phyloP scores from a whole-genome alignment of 148 eudicot genomes.

The Dysphania ambrosioides region DNA sequence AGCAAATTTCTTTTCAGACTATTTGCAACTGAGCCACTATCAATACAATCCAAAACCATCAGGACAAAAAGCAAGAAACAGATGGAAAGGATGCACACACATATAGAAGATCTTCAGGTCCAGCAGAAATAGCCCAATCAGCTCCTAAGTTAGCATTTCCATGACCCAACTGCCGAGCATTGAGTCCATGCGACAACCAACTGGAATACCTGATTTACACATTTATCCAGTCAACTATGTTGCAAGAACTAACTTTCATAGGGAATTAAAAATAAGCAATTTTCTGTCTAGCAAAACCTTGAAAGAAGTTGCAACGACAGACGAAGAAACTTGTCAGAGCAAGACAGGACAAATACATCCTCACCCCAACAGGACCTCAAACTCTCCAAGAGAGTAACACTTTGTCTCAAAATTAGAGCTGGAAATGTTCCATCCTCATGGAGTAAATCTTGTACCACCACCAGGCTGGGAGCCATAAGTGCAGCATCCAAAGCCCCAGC shows the following conservation, averaged over 20 bases:
- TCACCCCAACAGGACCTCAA: constrained; percentile 90
- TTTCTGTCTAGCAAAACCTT: constrained; percentile 40
- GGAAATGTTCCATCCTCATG: constrained; percentile 36
- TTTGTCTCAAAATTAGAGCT: constrained; percentile 63
- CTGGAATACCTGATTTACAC: constrained; percentile 56
- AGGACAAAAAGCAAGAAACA: constrained; percentile 1
- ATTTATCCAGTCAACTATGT: constrained; percentile 11
- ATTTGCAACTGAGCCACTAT: not conserved
- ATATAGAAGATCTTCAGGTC: constrained; percentile 70
- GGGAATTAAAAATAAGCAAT: not conserved
- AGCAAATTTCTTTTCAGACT: constrained; percentile 4
- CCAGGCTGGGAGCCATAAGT: constrained; percentile 48
- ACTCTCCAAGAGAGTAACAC: constrained; percentile 70
- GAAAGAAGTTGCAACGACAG: constrained; percentile 86
- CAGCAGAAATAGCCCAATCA: constrained; percentile 89
- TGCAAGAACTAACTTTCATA: not conserved
- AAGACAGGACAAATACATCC: constrained; percentile 76
- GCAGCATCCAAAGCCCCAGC: constrained; percentile 93
- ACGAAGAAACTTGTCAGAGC: constrained; percentile 91
- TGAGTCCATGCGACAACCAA: constrained; percentile 86
- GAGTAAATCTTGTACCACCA: constrained; percentile 38
- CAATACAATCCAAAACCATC: not conserved
- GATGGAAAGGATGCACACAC: constrained; percentile 38
- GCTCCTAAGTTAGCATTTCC: constrained; percentile 48
- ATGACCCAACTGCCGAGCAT: constrained; percentile 60